Conservation (phyloP, 2,329 filamentous ascomycete species). For the Capronia americana region DNA sequence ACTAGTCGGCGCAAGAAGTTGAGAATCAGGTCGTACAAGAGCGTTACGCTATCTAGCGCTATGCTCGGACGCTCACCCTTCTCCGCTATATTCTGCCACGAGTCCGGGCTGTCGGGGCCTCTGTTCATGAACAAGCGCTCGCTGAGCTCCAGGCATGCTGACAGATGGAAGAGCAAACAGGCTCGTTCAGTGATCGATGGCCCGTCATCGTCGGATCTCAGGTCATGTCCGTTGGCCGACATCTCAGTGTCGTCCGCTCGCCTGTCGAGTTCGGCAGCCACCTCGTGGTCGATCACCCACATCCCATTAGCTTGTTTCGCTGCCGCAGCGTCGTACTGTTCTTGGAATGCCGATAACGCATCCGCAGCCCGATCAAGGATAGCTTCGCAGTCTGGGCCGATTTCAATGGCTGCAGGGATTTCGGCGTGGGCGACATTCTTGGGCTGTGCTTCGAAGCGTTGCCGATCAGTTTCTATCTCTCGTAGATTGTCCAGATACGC, state of each 20-base stretch:
- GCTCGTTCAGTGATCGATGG: slow-evolving; percentile 7
- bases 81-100: slow-evolving; percentile 69
- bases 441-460: slow-evolving; percentile 44
- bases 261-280: slow-evolving; percentile 28
- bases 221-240: slow-evolving; percentile 19
- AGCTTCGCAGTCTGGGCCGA: slow-evolving; percentile 69
- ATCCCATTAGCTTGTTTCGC: slow-evolving; percentile 58
- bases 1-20: slow-evolving; percentile 74
- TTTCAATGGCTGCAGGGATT: slow-evolving; percentile 74
- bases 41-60: slow-evolving; percentile 74
- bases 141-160: slow-evolving; percentile 69
- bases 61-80: slow-evolving; percentile 67
- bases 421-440: slow-evolving; percentile 59
- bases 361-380: slow-evolving; percentile 74
- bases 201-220: not conserved
- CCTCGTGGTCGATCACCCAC: slow-evolving; percentile 67
- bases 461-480: slow-evolving; percentile 53
- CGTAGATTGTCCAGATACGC: slow-evolving; percentile 72
- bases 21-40: slow-evolving; percentile 72
- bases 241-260: slow-evolving; percentile 13
- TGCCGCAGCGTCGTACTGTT: slow-evolving; percentile 64
- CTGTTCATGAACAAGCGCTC: slow-evolving; percentile 75
- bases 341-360: slow-evolving; percentile 68
- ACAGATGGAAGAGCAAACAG: slow-evolving; percentile 61
- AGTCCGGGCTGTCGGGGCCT: slow-evolving; percentile 62